These are phyloP conservation scores for Ambrosia artemisiifolia DNA, from an alignment of 129 eudicot species.

Conservation along the genomic window DNA sequence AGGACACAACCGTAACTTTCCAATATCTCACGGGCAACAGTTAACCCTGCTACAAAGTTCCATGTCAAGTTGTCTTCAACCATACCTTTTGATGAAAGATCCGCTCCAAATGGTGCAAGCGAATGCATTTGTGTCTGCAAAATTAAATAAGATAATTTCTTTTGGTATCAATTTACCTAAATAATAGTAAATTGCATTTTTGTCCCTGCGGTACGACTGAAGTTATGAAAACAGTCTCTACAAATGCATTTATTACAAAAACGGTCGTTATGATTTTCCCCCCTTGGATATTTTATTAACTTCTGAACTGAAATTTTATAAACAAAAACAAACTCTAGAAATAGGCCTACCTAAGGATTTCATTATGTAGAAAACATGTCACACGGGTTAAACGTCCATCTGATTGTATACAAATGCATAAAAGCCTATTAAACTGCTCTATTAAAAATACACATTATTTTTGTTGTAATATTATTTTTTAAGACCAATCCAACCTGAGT, in stretches of 20 bases:
- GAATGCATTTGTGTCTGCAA: conserved; percentile 96
- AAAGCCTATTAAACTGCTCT: neutral
- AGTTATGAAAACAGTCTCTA: neutral
- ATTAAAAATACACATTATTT: neutral
- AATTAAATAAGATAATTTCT: neutral
- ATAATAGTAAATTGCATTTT: too few species aligned
- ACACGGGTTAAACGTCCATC: neutral
- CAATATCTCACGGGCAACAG: conserved; percentile 88
- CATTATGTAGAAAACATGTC: neutral
- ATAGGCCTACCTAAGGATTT: neutral
- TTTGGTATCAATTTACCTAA: neutral
- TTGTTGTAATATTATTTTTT: neutral
- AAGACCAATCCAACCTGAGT: neutral
- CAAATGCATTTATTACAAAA: neutral
- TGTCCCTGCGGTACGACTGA: neutral
- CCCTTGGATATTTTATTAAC: neutral
- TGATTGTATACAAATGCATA: neutral
- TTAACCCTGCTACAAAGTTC: conserved; percentile 90
- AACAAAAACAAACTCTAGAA: neutral
- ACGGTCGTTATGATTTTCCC: neutral
- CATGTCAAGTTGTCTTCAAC: conserved; percentile 93
- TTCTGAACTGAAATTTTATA: neutral
- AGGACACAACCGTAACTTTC: conserved; percentile 89
- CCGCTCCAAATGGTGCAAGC: conserved; percentile 78
- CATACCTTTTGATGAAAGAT: conserved; percentile 57